Evolutionary conservation across 2,329 filamentous ascomycete species (phyloP).

Genomic region (Lecanicillium sp.): DNA sequence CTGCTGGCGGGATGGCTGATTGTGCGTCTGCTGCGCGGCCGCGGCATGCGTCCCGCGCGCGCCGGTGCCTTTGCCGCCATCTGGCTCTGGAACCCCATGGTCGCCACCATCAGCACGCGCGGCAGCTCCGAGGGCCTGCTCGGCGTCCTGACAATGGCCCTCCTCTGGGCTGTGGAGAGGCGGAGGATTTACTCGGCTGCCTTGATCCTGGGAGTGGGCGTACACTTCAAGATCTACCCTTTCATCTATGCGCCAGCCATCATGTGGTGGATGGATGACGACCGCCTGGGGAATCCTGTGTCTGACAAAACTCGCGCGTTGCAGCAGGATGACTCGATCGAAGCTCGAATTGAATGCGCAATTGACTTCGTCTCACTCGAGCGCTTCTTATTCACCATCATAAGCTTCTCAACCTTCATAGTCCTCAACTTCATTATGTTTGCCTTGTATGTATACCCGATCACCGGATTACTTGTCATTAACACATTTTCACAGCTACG

Average conservation of each 20-base stretch:
- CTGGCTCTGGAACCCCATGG: constrained; percentile 97
- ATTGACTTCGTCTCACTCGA: constrained; percentile 41
- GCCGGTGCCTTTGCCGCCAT: constrained; percentile 75
- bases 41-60: constrained; percentile 37
- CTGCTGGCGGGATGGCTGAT: constrained; percentile 78
- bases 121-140: constrained; percentile 90
- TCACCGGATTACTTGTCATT: not conserved
- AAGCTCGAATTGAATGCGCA: constrained; percentile 13
- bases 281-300: constrained; percentile 24
- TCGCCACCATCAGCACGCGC: constrained; percentile 89
- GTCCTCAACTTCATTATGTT: constrained; percentile 75
- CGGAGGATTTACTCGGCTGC: constrained; percentile 60
- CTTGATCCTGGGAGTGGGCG: constrained; percentile 67
- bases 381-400: constrained; percentile 50
- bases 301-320: too few species aligned
- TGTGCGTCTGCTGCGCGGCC: constrained; percentile 28
- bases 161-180: constrained; percentile 74
- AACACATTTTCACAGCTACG: constrained; percentile 51
- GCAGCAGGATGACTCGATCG: too few species aligned
- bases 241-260: constrained; percentile 87
- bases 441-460: constrained; percentile 43
- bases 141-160: constrained; percentile 71
- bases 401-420: constrained; percentile 67
- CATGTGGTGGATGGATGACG: constrained; percentile 69
- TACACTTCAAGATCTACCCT: constrained; percentile 98